Evolutionary conservation across 1,139 yeast species (phyloP).

Genomic region (Candida pseudocylindracea): DNA sequence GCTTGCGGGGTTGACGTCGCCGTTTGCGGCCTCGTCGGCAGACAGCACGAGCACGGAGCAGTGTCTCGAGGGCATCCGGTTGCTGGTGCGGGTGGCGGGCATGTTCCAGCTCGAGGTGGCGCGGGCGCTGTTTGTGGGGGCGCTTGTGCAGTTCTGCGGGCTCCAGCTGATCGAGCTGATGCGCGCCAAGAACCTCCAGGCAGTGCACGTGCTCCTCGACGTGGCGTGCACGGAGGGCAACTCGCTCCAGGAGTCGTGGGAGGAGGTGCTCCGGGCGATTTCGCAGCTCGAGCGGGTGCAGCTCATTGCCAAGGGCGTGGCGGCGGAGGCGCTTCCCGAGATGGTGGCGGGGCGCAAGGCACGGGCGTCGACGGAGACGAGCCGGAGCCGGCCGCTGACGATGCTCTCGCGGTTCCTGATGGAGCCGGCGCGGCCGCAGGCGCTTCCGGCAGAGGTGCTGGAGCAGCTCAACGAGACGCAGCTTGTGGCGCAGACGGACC

Average conservation of each 20-base stretch:
- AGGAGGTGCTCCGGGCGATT: conserved; percentile 54
- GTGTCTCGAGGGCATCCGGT: conserved; percentile 69
- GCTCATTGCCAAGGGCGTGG: conserved; percentile 73
- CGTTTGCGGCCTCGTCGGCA: conserved; percentile 26
- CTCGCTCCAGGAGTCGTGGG: conserved; percentile 54
- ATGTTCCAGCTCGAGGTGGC: conserved; percentile 73
- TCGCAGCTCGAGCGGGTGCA: conserved; percentile 86
- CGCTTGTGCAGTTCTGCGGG: conserved; percentile 72
- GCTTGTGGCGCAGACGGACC: conserved; percentile 68
- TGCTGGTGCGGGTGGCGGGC: conserved; percentile 68
- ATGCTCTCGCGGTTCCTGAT: conserved; percentile 26
- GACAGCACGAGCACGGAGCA: conserved; percentile 13
- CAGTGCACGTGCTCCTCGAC: conserved; percentile 52
- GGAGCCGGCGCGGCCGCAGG: conserved; percentile 18
- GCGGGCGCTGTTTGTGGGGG: conserved; percentile 73
- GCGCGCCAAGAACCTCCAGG: conserved; percentile 60
- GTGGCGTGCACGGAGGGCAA: conserved; percentile 68
- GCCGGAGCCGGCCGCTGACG: conserved; percentile 2
- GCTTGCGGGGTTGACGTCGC: conserved; percentile 83
- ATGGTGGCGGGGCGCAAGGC: conserved; percentile 49
- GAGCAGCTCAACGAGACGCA: conserved; percentile 49
- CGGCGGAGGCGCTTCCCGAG: conserved; percentile 72
- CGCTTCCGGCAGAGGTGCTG: conserved; percentile 15
- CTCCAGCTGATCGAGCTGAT: conserved; percentile 62
- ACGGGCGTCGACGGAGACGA: conserved; percentile 33